phyloP scores from a whole-genome alignment of 768 basidiomycete species.

The Scleroderma bovista region DNA sequence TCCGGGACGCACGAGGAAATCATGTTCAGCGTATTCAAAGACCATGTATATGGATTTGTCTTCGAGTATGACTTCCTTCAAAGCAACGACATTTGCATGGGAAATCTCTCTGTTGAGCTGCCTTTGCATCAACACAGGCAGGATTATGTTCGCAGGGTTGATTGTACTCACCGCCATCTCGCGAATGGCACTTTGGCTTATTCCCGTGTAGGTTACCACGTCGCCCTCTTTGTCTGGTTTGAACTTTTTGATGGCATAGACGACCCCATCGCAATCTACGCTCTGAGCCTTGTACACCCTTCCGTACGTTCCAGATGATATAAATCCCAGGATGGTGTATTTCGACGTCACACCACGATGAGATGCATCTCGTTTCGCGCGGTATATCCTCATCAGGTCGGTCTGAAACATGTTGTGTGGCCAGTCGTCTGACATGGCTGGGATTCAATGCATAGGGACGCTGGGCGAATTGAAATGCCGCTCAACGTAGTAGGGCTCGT shows the following conservation, averaged over 20 bases:
- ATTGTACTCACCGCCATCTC: conserved; percentile 81
- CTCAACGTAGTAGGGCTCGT: too few relatives aligned
- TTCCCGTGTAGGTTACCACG: conserved; percentile 90
- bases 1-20: conserved; percentile 79
- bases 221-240: conserved; percentile 99
- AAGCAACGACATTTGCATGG: conserved; percentile 86
- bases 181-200: conserved; percentile 94
- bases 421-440: conserved; percentile 33
- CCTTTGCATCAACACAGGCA: conserved; percentile 11
- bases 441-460: too few relatives aligned
- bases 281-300: conserved; percentile 97
- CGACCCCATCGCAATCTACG: conserved; percentile 56
- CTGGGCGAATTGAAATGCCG: too few relatives aligned
- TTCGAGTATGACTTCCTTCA: conserved; percentile 93
- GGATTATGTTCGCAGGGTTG: background rate
- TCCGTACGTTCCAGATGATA: conserved; percentile 97
- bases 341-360: conserved; percentile 69
- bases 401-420: conserved; percentile 29
- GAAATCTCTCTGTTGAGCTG: conserved; percentile 86
- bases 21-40: conserved; percentile 98
- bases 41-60: conserved; percentile 99
- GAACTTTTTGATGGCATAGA: conserved; percentile 99
- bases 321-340: conserved; percentile 92
- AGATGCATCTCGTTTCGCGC: conserved; percentile 67
- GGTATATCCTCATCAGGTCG: conserved; percentile 86